Percentiles rank a stretch among this genome's conserved stretches.
Conservation (phyloP, 495 filamentous ascomycete genomes). For the Penicillium cinerascens region DNA sequence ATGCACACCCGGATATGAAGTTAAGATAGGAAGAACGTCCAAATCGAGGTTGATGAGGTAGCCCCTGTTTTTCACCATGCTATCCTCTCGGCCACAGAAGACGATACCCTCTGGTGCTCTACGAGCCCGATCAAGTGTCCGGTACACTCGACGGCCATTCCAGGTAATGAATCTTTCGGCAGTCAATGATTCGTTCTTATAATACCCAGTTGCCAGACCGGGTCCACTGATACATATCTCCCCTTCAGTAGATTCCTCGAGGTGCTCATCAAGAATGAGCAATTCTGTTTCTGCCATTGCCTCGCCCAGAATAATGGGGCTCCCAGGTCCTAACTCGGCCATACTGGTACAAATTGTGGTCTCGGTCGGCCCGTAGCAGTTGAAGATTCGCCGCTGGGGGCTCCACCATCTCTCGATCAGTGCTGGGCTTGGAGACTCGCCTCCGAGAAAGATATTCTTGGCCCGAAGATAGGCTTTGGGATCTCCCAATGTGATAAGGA, state of each 20-base stretch:
- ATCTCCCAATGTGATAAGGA: conserved; percentile 7
- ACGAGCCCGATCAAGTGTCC: conserved; percentile 17
- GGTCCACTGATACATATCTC: conserved; percentile 23
- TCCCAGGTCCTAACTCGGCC: conserved; percentile 8
- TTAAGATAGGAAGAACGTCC: conserved; percentile 3
- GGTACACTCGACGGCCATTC: conserved; percentile 15
- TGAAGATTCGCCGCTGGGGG: conserved; percentile 14
- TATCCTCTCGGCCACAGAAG: conserved; percentile 15
- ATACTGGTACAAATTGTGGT: conserved; percentile 15
- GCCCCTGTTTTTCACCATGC: conserved; percentile 24
- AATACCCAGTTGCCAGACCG: conserved; percentile 20
- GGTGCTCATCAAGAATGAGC: neutral
- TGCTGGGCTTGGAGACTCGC: conserved; percentile 13
- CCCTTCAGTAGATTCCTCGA: conserved; percentile 13
- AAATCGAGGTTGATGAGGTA: conserved; percentile 22
- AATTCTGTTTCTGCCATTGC: neutral
- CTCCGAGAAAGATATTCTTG: conserved; percentile 20
- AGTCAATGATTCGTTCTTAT: conserved; percentile 13
- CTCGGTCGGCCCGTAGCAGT: conserved; percentile 25
- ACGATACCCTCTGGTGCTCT: conserved; percentile 6
- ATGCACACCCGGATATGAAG: neutral
- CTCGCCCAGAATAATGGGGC: neutral
- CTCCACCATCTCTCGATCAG: conserved; percentile 17
- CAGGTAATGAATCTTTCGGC: conserved; percentile 16
- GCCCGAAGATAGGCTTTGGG: conserved; percentile 7